These are phyloP conservation scores for Rhododendron williamsianum DNA, from an alignment of 148 eudicot genomes.

Conservation along the genomic window DNA sequence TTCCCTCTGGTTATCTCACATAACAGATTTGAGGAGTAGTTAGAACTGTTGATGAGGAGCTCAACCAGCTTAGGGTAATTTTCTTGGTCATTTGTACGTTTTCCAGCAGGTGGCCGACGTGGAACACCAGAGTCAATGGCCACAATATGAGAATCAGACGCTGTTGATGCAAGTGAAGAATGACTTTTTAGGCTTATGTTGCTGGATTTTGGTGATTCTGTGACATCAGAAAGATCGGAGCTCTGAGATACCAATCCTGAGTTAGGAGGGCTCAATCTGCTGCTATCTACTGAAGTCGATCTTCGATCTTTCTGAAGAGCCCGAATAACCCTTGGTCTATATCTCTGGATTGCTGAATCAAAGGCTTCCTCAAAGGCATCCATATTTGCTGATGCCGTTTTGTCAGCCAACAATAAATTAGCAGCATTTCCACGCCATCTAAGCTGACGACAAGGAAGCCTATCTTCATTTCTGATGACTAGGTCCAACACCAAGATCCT, in stretches of 20 bases:
- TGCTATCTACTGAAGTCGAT: slow-evolving; percentile 65
- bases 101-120: slow-evolving; percentile 94
- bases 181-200: slow-evolving; percentile 38
- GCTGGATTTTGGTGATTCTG: slow-evolving; percentile 51
- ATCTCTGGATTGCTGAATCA: slow-evolving; percentile 69
- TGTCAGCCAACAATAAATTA: slow-evolving; percentile 76
- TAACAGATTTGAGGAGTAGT: slow-evolving; percentile 64
- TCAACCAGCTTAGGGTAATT: slow-evolving; percentile 90
- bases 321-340: slow-evolving; percentile 54
- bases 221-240: slow-evolving; percentile 54
- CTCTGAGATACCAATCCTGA: slow-evolving; percentile 39
- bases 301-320: slow-evolving; percentile 74
- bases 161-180: slow-evolving; percentile 29
- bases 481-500: slow-evolving; percentile 90
- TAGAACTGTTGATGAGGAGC: slow-evolving; percentile 81
- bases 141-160: slow-evolving; percentile 54
- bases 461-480: slow-evolving; percentile 95
- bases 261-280: slow-evolving; percentile 49
- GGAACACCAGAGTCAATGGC: slow-evolving; percentile 99
- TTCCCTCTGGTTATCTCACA: slow-evolving; percentile 83
- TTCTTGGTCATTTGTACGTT: slow-evolving; percentile 79
- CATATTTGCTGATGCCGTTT: slow-evolving; percentile 42
- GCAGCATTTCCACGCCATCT: slow-evolving; percentile 98
- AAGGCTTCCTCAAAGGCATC: slow-evolving; percentile 73
- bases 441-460: slow-evolving; percentile 88